These are phyloP conservation scores for Grosmannia clavigera DNA, from an alignment of 2,329 filamentous ascomycete species.

Conservation along the genomic window DNA sequence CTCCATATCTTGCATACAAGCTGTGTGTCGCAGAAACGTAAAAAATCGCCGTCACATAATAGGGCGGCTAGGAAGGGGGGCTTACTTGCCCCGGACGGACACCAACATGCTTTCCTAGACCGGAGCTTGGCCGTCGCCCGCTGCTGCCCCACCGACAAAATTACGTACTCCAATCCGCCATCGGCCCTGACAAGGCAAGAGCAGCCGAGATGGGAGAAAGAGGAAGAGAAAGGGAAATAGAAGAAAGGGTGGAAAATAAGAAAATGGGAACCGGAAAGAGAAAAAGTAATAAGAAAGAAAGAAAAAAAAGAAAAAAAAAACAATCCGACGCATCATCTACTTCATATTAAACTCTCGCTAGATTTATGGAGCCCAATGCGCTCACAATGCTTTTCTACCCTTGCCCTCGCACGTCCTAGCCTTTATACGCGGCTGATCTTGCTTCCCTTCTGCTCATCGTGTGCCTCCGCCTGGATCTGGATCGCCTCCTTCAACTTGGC, in stretches of 20 bases:
- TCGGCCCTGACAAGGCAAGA: background rate
- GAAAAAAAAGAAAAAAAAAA: too few species aligned
- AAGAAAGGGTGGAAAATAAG: too few species aligned
- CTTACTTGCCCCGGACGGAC: background rate
- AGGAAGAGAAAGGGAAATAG: background rate
- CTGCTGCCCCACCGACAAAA: background rate
- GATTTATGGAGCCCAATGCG: background rate
- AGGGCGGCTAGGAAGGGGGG: background rate
- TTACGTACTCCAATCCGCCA: background rate
- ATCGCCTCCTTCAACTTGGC: constrained; percentile 50
- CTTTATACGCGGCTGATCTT: constrained; percentile 9
- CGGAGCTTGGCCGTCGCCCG: background rate
- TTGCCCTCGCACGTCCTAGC: too few species aligned
- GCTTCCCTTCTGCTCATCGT: constrained; percentile 25
- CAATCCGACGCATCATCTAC: background rate
- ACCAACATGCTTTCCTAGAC: background rate
- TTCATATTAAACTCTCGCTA: background rate
- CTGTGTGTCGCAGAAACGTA: background rate
- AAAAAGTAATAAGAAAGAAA: too few species aligned
- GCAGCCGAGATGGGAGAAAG: background rate
- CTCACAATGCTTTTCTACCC: background rate
- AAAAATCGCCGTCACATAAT: background rate
- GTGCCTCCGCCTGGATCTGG: constrained; percentile 40
- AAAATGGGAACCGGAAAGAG: too few species aligned
- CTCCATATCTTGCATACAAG: background rate